These are phyloP conservation scores for Craterostigma plantagineum DNA, from an alignment of 257 asterid species.

Conservation along the genomic window DNA sequence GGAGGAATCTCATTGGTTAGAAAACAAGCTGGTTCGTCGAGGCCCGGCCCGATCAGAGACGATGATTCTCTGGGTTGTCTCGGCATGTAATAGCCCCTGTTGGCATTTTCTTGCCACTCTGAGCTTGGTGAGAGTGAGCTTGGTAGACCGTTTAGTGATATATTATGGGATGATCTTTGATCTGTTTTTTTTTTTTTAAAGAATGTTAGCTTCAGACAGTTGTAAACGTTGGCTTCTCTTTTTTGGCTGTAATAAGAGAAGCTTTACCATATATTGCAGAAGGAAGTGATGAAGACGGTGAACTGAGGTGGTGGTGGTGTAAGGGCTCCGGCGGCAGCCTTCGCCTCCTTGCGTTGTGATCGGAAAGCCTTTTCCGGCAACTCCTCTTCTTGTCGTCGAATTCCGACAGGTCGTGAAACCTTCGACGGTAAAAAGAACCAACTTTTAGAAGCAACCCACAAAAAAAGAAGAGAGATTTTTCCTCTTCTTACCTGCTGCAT, in stretches of 20 bases:
- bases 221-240: too few relatives aligned
- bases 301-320: conserved; percentile 8
- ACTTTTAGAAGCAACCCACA: neutral
- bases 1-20: too few relatives aligned
- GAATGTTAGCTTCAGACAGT: too few relatives aligned
- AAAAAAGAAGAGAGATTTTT: too few relatives aligned
- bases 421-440: conserved; percentile 1
- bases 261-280: conserved; percentile 29
- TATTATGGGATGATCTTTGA: too few relatives aligned
- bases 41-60: too few relatives aligned
- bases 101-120: neutral
- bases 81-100: neutral
- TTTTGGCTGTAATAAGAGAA: too few relatives aligned
- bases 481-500: conserved; percentile 40
- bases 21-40: too few relatives aligned
- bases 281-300: conserved; percentile 14
- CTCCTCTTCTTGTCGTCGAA: conserved; percentile 70
- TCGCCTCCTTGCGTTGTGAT: conserved; percentile 74
- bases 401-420: conserved; percentile 58
- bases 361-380: conserved; percentile 58
- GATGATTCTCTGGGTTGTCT: neutral
- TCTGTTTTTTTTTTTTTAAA: too few relatives aligned
- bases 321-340: conserved; percentile 37
- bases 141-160: too few relatives aligned
- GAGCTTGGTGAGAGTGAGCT: too few relatives aligned